These are phyloP conservation scores for Neurospora sp. DNA, from an alignment of 495 filamentous ascomycete species.

Conservation along the genomic window DNA sequence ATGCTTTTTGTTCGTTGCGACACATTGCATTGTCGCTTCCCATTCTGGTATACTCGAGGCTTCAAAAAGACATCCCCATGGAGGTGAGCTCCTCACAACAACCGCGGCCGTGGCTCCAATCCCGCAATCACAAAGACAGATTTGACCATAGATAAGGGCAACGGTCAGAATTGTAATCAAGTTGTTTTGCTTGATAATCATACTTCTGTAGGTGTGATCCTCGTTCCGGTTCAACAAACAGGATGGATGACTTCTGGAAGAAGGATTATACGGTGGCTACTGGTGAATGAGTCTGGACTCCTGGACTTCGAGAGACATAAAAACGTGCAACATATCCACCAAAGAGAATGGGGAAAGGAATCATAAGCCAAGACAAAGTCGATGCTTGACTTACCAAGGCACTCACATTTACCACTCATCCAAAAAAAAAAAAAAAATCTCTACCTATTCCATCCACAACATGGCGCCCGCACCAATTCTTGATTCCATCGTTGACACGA, in stretches of 20 bases:
- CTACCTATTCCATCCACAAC: neutral
- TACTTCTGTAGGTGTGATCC: neutral
- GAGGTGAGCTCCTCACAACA: neutral
- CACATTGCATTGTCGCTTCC: neutral
- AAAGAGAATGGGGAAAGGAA: neutral
- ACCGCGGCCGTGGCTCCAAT: neutral
- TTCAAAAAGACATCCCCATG: neutral
- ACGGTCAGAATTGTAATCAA: neutral
- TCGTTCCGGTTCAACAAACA: neutral
- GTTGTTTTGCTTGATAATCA: constrained; percentile 4
- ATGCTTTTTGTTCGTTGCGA: neutral
- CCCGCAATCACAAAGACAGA: neutral
- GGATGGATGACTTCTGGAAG: neutral
- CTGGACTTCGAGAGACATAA: neutral
- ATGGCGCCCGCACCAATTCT: constrained; percentile 45
- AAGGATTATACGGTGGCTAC: neutral
- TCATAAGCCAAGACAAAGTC: neutral
- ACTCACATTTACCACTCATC: neutral
- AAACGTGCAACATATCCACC: neutral
- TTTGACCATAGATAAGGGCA: neutral
- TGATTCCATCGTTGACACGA: constrained; percentile 49
- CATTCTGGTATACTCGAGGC: neutral
- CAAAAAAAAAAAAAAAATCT: neutral
- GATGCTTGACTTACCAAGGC: neutral
- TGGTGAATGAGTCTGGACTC: neutral